A percentile compares a stretch with the other conserved stretches of the same genome.
Evolutionary conservation across 2,329 filamentous ascomycete genomes (phyloP).

Genomic region (Pestalotiopsis sp.): DNA sequence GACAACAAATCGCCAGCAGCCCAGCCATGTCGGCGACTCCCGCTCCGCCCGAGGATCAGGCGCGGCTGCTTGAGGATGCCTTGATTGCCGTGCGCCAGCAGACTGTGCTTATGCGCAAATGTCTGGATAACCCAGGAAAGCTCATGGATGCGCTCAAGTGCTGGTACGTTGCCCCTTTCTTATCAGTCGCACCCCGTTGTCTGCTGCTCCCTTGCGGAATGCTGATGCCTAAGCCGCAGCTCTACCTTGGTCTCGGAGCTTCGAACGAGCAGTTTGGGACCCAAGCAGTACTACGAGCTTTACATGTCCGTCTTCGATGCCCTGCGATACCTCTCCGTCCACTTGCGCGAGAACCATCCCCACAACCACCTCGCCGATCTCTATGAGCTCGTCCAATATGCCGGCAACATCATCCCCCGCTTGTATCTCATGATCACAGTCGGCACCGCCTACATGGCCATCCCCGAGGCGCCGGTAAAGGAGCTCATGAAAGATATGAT

Average conservation of each 20-base stretch:
- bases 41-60: constrained; percentile 76
- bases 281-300: constrained; percentile 99
- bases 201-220: constrained; percentile 12
- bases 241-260: constrained; percentile 98
- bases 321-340: constrained; percentile 91
- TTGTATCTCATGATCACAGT: constrained; percentile 99
- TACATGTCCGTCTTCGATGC: constrained; percentile 99
- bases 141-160: constrained; percentile 99
- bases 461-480: constrained; percentile 97
- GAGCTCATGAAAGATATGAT: constrained; percentile 99
- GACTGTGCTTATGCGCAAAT: constrained; percentile 96
- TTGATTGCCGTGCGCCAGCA: constrained; percentile 95
- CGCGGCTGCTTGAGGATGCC: constrained; percentile 95
- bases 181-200: background rate
- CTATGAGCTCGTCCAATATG: constrained; percentile 97
- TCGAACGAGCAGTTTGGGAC: constrained; percentile 93
- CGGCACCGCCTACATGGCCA: constrained; percentile 98
- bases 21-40: constrained; percentile 50
- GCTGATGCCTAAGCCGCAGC: constrained; percentile 48
- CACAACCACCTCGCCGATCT: constrained; percentile 97
- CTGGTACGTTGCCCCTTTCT: constrained; percentile 69
- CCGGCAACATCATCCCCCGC: constrained; percentile 94
- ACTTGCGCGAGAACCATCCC: constrained; percentile 95
- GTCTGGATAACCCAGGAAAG: constrained; percentile 94
- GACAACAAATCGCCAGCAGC: background rate